Base-by-base conservation (phyloP, 257 asterid genomes). In the Nicotiana obtusifolia region DNA sequence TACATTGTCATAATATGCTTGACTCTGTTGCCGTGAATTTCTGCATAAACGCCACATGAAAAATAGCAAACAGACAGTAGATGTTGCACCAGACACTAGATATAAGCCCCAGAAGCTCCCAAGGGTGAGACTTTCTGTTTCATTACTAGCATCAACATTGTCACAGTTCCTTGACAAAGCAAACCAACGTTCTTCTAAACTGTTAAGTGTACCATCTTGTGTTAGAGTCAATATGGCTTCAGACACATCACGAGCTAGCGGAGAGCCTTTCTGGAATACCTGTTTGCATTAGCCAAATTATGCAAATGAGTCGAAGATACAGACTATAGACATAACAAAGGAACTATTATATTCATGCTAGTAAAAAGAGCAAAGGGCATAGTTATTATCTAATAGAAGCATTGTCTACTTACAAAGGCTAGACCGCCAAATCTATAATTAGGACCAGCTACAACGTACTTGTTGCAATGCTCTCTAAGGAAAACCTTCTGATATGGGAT, bases 81-180 rank as follows among this genome's bases (percentile, higher is more conserved):
- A 79, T 52, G 83, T 76, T 52, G 30, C 64, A 76, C 77, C 79
- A 41, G 86, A 85, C 19, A 87, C 24, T 17, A 87, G 85, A 82
- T 79, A 87, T 59, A 87, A 79, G 3, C 73, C 86, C 90, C 88
- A 87, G 84, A 87, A 87, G 79, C 90, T 87, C 68, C 61, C 41
- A 0, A 87, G 62, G 26, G 80, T 56, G 82, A 87, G 83, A 16
- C 89, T 82, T 5, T 28, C 87, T 3, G 76, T 60, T 31, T 82
- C 79, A 7, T 4, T 26, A 33, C 73, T 22, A n/a, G 49, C 66
- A 35, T 77, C 82, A 44, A 54, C 35, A 35, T 31, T 61, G 26
- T 84, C 84, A 69, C 88, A 87, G 11, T 71, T 66, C 31, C 4
- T 53, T 1, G 86, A 80, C 4, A 83, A 82, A 37, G 37, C 85